phyloP scores from a whole-genome alignment of 208 protist species.

The Trypanosoma conorhini region DNA sequence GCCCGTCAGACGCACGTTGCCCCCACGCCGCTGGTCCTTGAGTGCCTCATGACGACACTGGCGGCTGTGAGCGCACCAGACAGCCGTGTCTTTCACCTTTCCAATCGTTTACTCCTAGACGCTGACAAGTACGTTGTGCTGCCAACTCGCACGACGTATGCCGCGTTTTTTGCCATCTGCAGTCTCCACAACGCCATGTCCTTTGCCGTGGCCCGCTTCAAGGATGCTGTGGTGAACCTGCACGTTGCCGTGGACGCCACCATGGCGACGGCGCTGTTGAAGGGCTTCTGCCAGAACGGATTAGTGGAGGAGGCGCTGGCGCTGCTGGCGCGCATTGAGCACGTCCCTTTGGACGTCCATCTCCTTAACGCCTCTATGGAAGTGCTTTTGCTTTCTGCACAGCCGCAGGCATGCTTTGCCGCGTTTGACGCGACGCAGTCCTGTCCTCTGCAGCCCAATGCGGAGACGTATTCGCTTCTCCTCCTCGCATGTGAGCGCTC shows the following conservation, averaged over 20 bases:
- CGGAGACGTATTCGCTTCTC: slow-evolving; percentile 82
- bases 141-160: slow-evolving; percentile 80
- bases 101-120: slow-evolving; percentile 78
- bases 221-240: slow-evolving; percentile 63
- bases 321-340: slow-evolving; percentile 58
- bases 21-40: slow-evolving; percentile 66
- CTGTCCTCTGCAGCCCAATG: slow-evolving; percentile 37
- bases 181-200: slow-evolving; percentile 70
- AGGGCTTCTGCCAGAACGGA: slow-evolving; percentile 74
- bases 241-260: slow-evolving; percentile 66
- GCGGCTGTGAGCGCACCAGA: slow-evolving; percentile 36
- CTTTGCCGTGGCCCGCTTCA: slow-evolving; percentile 66
- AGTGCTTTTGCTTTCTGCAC: slow-evolving; percentile 66
- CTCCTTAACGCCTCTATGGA: slow-evolving; percentile 84
- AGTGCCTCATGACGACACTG: slow-evolving; percentile 79
- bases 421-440: slow-evolving; percentile 47
- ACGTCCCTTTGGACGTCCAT: slow-evolving; percentile 68
- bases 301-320: slow-evolving; percentile 81
- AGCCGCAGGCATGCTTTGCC: slow-evolving; percentile 75
- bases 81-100: slow-evolving; percentile 52
- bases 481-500: slow-evolving; percentile 80
- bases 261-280: slow-evolving; percentile 76
- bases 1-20: slow-evolving; percentile 58
- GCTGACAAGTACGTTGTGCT: slow-evolving; percentile 75
- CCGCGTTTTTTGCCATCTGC: slow-evolving; percentile 82